Percentiles rank a stretch among this genome's conserved stretches.
Conservation (phyloP, 495 filamentous ascomycete species). For the Neurospora africana region DNA sequence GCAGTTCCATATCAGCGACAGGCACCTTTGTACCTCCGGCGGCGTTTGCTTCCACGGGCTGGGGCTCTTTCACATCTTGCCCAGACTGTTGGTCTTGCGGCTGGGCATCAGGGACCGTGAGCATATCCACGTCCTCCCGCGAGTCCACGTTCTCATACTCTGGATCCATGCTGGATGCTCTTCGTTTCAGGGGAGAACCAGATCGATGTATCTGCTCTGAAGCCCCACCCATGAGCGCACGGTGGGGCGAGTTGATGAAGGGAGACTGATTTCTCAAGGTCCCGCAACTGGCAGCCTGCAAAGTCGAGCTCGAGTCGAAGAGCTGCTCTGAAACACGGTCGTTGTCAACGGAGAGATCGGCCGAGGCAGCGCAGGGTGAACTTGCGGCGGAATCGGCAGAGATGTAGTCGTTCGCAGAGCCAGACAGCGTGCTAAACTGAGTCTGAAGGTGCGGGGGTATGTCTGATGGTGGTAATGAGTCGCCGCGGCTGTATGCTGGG, state of each 20-base stretch:
- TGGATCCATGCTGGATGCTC: conserved; percentile 44
- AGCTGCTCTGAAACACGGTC: conserved; percentile 44
- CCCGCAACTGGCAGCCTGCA: conserved; percentile 9
- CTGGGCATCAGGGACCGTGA: conserved; percentile 11
- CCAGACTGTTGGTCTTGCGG: not conserved
- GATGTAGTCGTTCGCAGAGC: conserved; percentile 38
- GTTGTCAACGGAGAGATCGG: conserved; percentile 56
- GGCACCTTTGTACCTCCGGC: not conserved
- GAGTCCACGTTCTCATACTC: conserved; percentile 20
- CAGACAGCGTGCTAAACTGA: conserved; percentile 27
- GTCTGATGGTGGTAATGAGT: conserved; percentile 40
- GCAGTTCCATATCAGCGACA: conserved; percentile 1
- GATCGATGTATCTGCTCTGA: conserved; percentile 40
- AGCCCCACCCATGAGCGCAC: conserved; percentile 44
- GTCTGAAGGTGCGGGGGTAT: conserved; percentile 40
- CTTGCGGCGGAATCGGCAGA: conserved; percentile 42
- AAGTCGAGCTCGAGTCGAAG: conserved; percentile 13
- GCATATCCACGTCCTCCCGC: conserved; percentile 43
- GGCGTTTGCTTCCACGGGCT: not conserved
- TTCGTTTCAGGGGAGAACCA: conserved; percentile 45
- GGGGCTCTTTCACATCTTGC: not conserved
- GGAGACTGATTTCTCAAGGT: conserved; percentile 30
- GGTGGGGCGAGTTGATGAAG: conserved; percentile 28
- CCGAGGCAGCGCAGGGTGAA: conserved; percentile 63
- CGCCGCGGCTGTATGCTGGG: conserved; percentile 52